Evolutionary conservation across 371 early-diverging fungal genomes (phyloP).

Genomic region (Rhizopus arrhizus): DNA sequence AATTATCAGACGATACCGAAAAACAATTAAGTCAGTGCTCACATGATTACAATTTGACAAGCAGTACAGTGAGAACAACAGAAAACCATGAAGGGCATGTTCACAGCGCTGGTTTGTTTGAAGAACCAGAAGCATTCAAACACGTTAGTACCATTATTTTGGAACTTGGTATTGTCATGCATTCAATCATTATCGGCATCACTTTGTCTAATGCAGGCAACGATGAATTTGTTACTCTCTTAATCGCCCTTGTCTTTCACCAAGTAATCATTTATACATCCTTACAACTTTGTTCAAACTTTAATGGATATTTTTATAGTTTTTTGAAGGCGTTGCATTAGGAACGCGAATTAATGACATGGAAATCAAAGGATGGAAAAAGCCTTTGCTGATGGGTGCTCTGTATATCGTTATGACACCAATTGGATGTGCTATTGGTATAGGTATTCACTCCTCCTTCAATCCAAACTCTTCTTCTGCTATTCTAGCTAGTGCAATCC

Average conservation of each 20-base stretch:
- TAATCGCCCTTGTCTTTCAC: slow-evolving; percentile 87
- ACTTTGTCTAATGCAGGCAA: slow-evolving; percentile 71
- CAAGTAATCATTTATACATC: slow-evolving; percentile 52
- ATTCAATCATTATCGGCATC: slow-evolving; percentile 87
- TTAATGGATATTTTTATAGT: slow-evolving; percentile 21
- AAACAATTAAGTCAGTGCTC: slow-evolving; percentile 12
- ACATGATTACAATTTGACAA: slow-evolving; percentile 14
- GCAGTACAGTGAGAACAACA: slow-evolving; percentile 15
- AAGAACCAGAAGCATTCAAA: slow-evolving; percentile 30
- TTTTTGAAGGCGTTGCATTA: slow-evolving; percentile 58
- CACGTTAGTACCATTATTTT: slow-evolving; percentile 63
- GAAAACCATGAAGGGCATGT: slow-evolving; percentile 20
- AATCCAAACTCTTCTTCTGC: slow-evolving; percentile 44
- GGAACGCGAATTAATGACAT: slow-evolving; percentile 53
- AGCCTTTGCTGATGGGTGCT: slow-evolving; percentile 41
- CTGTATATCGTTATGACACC: slow-evolving; percentile 60
- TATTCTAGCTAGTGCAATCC: slow-evolving; percentile 44
- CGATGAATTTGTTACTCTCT: slow-evolving; percentile 67
- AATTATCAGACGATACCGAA: slow-evolving; percentile 20
- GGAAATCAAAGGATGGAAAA: slow-evolving; percentile 28
- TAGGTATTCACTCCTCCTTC: slow-evolving; percentile 45
- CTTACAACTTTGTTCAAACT: slow-evolving; percentile 3
- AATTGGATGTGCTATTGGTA: slow-evolving; percentile 59
- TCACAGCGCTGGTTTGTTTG: slow-evolving; percentile 50
- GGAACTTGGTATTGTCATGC: slow-evolving; percentile 83